Conservation (phyloP, 2,329 filamentous ascomycete genomes). For the Aspergillus sp. region DNA sequence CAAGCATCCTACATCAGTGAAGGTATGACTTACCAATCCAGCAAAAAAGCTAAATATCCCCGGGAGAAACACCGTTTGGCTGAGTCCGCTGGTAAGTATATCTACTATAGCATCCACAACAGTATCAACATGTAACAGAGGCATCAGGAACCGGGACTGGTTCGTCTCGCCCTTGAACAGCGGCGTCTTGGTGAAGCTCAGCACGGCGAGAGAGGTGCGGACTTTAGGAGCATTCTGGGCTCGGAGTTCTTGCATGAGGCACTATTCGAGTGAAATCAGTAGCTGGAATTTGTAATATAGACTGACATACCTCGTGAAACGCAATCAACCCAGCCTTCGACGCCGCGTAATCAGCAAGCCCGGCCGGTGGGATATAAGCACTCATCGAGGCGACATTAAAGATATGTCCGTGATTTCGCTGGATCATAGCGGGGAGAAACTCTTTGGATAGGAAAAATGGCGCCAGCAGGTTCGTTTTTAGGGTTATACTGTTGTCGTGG, state of each 20-base stretch:
- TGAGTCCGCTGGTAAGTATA: conserved; percentile 19
- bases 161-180: conserved; percentile 26
- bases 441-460: conserved; percentile 22
- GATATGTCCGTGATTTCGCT: conserved; percentile 25
- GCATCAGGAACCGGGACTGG: conserved; percentile 22
- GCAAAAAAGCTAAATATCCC: conserved; percentile 21
- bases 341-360: conserved; percentile 24
- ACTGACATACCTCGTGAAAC: conserved; percentile 21
- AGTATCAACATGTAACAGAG: conserved; percentile 25
- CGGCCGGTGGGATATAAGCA: conserved; percentile 24
- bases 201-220: conserved; percentile 20
- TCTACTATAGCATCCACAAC: conserved; percentile 25
- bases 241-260: conserved; percentile 18
- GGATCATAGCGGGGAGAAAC: conserved; percentile 25
- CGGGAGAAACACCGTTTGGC: conserved; percentile 20
- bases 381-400: conserved; percentile 26
- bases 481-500: conserved; percentile 21
- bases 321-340: conserved; percentile 27
- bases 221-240: conserved; percentile 15
- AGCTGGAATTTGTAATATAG: background rate
- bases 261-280: background rate
- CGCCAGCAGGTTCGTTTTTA: conserved; percentile 23
- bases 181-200: conserved; percentile 26
- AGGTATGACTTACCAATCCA: conserved; percentile 18
- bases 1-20: background rate